These are phyloP conservation scores for Penicillium angulare DNA, from an alignment of 495 filamentous ascomycete genomes.

Conservation along the genomic window DNA sequence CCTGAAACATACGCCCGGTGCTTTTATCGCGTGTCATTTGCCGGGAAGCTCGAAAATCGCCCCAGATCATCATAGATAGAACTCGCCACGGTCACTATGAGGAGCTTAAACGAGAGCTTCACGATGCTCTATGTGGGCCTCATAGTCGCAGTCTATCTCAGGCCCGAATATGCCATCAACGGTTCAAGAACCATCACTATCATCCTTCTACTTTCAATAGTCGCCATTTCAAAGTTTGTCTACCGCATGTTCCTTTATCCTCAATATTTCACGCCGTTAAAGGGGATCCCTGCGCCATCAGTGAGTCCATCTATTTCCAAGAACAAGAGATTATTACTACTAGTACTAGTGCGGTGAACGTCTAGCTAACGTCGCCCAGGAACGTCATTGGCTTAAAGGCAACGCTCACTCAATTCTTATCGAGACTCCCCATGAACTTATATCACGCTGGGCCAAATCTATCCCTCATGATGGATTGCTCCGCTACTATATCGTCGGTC, in stretches of 20 bases:
- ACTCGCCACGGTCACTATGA: slow-evolving; percentile 17
- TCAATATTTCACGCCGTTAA: slow-evolving; percentile 66
- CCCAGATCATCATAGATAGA: neutral
- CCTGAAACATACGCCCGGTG: too few species aligned
- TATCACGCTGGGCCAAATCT: slow-evolving; percentile 60
- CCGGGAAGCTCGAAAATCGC: neutral
- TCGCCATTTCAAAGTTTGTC: slow-evolving; percentile 26
- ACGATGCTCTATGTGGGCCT: slow-evolving; percentile 22
- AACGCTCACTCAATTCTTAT: slow-evolving; percentile 24
- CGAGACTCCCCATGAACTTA: slow-evolving; percentile 53
- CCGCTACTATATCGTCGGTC: slow-evolving; percentile 64
- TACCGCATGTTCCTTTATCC: slow-evolving; percentile 68
- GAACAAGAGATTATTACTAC: neutral
- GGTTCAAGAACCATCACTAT: slow-evolving; percentile 28
- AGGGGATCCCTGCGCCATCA: slow-evolving; percentile 58
- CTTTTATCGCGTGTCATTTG: too few species aligned
- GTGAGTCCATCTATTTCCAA: slow-evolving; percentile 31
- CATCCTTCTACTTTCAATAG: slow-evolving; percentile 19
- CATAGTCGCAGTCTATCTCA: slow-evolving; percentile 24
- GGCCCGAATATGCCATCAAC: slow-evolving; percentile 31
- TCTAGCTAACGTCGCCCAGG: slow-evolving; percentile 16
- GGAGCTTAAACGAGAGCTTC: slow-evolving; percentile 14
- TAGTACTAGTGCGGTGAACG: neutral
- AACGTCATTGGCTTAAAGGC: slow-evolving; percentile 36
- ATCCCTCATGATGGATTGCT: slow-evolving; percentile 82